phyloP scores from a whole-genome alignment of 805 yeast species.

The Nakazawaea ambrosiae region DNA sequence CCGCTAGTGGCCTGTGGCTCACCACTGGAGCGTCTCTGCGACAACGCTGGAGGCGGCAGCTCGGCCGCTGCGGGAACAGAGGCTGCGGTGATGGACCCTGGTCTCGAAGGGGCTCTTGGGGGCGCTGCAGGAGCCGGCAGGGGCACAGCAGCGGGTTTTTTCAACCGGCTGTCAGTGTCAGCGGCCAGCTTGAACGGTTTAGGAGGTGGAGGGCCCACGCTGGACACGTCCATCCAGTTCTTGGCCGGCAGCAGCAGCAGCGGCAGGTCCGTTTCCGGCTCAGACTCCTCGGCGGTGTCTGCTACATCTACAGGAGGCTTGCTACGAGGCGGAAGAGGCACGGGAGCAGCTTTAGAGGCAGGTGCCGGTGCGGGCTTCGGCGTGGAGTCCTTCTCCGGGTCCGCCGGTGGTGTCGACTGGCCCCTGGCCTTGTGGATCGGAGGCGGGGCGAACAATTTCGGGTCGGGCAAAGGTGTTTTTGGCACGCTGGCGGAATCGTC shows the following conservation, averaged over 20 bases:
- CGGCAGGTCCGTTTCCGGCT: no score
- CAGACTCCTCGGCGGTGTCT: not conserved
- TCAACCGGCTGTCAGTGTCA: not conserved
- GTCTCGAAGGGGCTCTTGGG: not conserved
- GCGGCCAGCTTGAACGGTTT: constrained; percentile 13
- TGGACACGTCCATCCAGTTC: constrained; percentile 25
- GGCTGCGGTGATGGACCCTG: not conserved
- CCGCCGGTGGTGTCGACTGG: constrained; percentile 4
- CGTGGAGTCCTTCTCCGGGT: not conserved
- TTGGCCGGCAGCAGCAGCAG: not conserved
- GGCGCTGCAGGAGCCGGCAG: constrained; percentile 29
- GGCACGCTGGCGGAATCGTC: constrained; percentile 13
- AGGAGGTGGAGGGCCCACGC: constrained; percentile 43
- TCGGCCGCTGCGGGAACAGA: not conserved
- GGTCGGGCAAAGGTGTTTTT: constrained; percentile 26
- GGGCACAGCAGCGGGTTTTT: no score
- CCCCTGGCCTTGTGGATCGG: constrained; percentile 28
- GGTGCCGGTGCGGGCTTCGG: constrained; percentile 1
- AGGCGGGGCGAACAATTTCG: constrained; percentile 33
- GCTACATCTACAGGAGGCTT: not conserved
- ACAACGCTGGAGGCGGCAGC: not conserved
- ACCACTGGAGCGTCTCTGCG: constrained; percentile 1
- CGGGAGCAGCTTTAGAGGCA: not conserved
- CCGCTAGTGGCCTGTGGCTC: not conserved
- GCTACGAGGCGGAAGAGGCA: no score